Base-by-base conservation (phyloP, 257 asterid species). In the Paulownia fortunei region DNA sequence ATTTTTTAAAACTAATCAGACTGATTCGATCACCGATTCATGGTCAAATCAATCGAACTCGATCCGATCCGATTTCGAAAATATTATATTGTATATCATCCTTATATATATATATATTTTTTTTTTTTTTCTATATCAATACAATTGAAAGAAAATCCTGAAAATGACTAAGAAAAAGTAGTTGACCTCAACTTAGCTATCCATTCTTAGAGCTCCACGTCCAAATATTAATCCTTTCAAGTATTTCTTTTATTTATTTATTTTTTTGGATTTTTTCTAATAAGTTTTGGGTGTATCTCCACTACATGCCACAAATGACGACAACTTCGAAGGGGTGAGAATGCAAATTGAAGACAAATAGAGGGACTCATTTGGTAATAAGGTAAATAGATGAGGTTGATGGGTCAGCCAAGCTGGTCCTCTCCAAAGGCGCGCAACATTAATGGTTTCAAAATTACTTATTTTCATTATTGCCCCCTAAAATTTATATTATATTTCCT, bases 111-210 rank as follows among this genome's bases (percentile, higher is more conserved):
- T 19, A 21, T 55, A 18, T 55, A 15, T 6, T 5, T 6, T 1
- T 47, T 54, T 6, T 6, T 21, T 6, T 19, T 56, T 23, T 24
- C 15, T 56, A 21, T 56, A 21, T 54, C 6, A 56, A 61, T 47
- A 18, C 27, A 26, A 26, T 23, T 58, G 55, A 11, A 67, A 36
- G 47, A 61, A 76, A 76, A 70, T 76, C 4, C 8, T 82, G 83
- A 82, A 78, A 82, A 78, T 73, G 83, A 82, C 83, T 27, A 30
- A 68, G 64, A 60, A 78, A 68, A 68, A 78, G 70, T 13, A 37
- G 83, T 73, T 78, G 83, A 82, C 86, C 86, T 68, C 86, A 73
- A 55, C 80, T 82, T 73, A 49, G 80, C 70, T 78, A 82, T 82
- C 86, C 80, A 46, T 37, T 67, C 76, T 16, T 52, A 58, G 73